These are phyloP conservation scores for Mycocentrospora acerina DNA, from an alignment of 2,329 filamentous ascomycete genomes.

Conservation along the genomic window DNA sequence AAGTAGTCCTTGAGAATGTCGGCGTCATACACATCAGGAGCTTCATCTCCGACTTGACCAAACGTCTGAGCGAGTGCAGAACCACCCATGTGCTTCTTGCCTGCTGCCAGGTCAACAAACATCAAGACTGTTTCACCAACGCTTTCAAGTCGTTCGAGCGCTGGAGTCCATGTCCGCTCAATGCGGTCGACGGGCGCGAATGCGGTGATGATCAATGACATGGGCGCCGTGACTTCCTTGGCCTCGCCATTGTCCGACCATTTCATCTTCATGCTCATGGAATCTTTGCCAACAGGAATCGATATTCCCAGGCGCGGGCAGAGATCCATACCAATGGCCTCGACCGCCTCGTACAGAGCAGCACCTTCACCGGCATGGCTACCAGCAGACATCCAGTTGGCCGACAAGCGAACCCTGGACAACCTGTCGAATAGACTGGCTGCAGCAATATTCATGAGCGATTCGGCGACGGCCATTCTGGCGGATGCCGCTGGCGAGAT, in stretches of 20 bases:
- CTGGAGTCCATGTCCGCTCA: constrained; percentile 88
- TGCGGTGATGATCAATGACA: constrained; percentile 88
- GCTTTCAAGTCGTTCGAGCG: constrained; percentile 78
- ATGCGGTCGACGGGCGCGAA: constrained; percentile 84
- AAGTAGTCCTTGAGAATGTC: constrained; percentile 87
- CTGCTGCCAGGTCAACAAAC: constrained; percentile 85
- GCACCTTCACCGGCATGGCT: constrained; percentile 91
- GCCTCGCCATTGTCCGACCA: constrained; percentile 68
- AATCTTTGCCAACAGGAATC: constrained; percentile 97
- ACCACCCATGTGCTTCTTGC: constrained; percentile 80
- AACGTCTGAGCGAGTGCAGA: constrained; percentile 90
- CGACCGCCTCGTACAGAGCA: constrained; percentile 87
- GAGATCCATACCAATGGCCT: constrained; percentile 88
- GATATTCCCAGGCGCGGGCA: constrained; percentile 88
- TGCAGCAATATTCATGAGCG: constrained; percentile 88
- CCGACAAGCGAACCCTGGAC: constrained; percentile 80
- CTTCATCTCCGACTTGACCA: constrained; percentile 78
- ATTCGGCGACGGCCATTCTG: constrained; percentile 94
- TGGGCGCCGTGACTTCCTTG: constrained; percentile 87
- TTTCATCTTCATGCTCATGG: constrained; percentile 97
- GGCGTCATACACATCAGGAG: constrained; percentile 81
- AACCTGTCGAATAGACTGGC: constrained; percentile 72
- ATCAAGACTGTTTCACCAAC: constrained; percentile 86
- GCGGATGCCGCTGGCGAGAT: constrained; percentile 89
- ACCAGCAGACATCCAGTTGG: constrained; percentile 99